Evolutionary conservation across 768 basidiomycete genomes (phyloP).

Genomic region (Mrakia frigida): DNA sequence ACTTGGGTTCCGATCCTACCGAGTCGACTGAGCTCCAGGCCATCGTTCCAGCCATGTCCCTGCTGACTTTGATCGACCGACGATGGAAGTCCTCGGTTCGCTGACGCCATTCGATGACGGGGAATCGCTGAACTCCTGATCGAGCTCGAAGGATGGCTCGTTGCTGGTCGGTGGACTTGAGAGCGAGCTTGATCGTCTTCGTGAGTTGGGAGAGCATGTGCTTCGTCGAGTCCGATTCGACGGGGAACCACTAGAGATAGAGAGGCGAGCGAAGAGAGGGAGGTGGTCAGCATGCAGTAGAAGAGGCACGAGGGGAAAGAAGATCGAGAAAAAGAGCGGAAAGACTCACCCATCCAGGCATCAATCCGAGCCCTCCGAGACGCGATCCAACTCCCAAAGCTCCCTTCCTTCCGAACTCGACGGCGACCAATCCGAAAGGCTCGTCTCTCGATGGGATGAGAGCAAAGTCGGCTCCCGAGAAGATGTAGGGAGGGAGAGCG

Average conservation of each 20-base stretch:
- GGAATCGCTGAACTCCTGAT: slow-evolving; percentile 93
- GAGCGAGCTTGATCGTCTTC: slow-evolving; percentile 89
- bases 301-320: background rate
- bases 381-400: slow-evolving; percentile 92
- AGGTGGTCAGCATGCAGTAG: background rate
- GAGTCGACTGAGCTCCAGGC: slow-evolving; percentile 33
- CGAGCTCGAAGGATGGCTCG: slow-evolving; percentile 87
- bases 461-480: slow-evolving; percentile 92
- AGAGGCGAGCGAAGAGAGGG: background rate
- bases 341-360: slow-evolving; percentile 84
- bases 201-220: slow-evolving; percentile 92
- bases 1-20: slow-evolving; percentile 15
- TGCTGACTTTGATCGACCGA: slow-evolving; percentile 69
- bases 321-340: background rate
- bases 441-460: slow-evolving; percentile 94
- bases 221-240: slow-evolving; percentile 83
- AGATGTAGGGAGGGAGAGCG: slow-evolving; percentile 82
- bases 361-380: slow-evolving; percentile 86
- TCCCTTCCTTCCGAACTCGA: slow-evolving; percentile 94
- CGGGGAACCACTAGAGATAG: slow-evolving; percentile 78
- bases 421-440: slow-evolving; percentile 84
- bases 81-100: slow-evolving; percentile 91
- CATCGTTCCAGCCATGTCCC: slow-evolving; percentile 55
- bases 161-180: slow-evolving; percentile 85
- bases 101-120: slow-evolving; percentile 95